These are phyloP conservation scores for Macadamia tetraphylla DNA, from an alignment of 164 flowering plant genomes.

Conservation along the genomic window DNA sequence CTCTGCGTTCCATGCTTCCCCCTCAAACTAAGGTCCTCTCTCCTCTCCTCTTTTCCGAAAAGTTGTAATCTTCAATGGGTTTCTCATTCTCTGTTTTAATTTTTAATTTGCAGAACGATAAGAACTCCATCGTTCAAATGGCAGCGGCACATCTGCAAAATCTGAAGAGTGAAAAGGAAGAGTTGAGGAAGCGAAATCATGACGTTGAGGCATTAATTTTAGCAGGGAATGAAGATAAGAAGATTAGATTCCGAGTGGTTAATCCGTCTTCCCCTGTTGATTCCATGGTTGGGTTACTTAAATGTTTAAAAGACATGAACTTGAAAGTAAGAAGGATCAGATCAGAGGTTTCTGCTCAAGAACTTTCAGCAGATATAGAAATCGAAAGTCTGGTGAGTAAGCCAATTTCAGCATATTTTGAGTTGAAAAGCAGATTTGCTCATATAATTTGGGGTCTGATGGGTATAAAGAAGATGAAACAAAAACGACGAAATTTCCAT, in stretches of 20 bases:
- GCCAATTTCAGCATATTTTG: background rate
- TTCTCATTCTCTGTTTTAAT: background rate
- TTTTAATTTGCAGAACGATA: slow-evolving; percentile 30
- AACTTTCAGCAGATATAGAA: slow-evolving; percentile 26
- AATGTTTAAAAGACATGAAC: slow-evolving; percentile 30
- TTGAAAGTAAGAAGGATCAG: slow-evolving; percentile 22
- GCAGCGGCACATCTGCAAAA: slow-evolving; percentile 25
- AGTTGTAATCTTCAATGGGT: background rate
- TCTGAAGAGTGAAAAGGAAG: slow-evolving; percentile 24
- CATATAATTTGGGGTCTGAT: background rate
- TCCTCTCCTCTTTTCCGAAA: background rate
- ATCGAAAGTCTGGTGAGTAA: slow-evolving; percentile 24
- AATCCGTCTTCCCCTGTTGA: slow-evolving; percentile 37
- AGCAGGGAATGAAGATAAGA: slow-evolving; percentile 2
- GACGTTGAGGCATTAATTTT: slow-evolving; percentile 19
- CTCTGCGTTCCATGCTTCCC: slow-evolving; percentile 43
- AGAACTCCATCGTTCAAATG: slow-evolving; percentile 31
- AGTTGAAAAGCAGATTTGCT: background rate
- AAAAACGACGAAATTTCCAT: background rate
- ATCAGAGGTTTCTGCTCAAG: slow-evolving; percentile 19
- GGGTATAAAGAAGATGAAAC: background rate
- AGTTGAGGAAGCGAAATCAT: slow-evolving; percentile 21
- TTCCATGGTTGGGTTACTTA: slow-evolving; percentile 31
- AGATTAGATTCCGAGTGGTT: slow-evolving; percentile 15
- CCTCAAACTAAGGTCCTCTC: slow-evolving; percentile 40